Percentiles rank a stretch among this genome's conserved stretches.
Evolutionary conservation across 2,329 filamentous ascomycete genomes (phyloP).

Genomic region (Aspergillus luchuensis): DNA sequence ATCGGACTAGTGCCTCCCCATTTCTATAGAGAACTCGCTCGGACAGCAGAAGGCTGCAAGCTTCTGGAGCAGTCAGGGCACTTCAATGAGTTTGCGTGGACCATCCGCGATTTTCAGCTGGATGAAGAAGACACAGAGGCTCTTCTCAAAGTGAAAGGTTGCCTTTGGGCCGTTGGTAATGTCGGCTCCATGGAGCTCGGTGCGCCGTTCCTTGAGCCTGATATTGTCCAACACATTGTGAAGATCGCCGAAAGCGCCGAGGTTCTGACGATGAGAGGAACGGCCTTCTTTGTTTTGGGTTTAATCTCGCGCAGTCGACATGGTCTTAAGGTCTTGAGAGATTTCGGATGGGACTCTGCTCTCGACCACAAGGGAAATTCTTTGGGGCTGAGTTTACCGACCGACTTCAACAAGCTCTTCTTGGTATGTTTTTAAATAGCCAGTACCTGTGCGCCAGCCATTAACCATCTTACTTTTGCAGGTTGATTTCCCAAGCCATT

Average conservation of each 20-base stretch:
- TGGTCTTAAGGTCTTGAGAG: constrained; percentile 85
- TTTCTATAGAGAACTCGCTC: constrained; percentile 93
- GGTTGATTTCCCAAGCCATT: constrained; percentile 41
- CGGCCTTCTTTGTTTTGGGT: constrained; percentile 93
- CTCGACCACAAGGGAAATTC: constrained; percentile 80
- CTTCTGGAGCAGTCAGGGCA: constrained; percentile 90
- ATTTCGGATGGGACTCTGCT: constrained; percentile 91
- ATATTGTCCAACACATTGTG: constrained; percentile 85
- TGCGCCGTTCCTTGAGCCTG: constrained; percentile 85
- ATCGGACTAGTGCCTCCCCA: constrained; percentile 79
- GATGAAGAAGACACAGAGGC: constrained; percentile 82
- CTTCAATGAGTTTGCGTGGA: constrained; percentile 88
- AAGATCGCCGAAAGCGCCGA: constrained; percentile 84
- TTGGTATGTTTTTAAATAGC: constrained; percentile 53
- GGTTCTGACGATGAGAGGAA: constrained; percentile 90
- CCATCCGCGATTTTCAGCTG: constrained; percentile 83
- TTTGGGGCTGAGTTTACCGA: constrained; percentile 83
- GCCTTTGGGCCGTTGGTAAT: constrained; percentile 95
- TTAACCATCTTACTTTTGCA: constrained; percentile 19
- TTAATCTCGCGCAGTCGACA: constrained; percentile 90
- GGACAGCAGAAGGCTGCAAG: constrained; percentile 88
- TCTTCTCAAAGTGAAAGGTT: constrained; percentile 92
- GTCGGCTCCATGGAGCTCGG: constrained; percentile 98
- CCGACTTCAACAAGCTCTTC: constrained; percentile 75
- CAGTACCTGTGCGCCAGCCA: not conserved